Evolutionary conservation across 371 early-diverging fungal species (phyloP), one percentile per base, ranked within the genome.

Genomic region (Smittium culicis): DNA sequence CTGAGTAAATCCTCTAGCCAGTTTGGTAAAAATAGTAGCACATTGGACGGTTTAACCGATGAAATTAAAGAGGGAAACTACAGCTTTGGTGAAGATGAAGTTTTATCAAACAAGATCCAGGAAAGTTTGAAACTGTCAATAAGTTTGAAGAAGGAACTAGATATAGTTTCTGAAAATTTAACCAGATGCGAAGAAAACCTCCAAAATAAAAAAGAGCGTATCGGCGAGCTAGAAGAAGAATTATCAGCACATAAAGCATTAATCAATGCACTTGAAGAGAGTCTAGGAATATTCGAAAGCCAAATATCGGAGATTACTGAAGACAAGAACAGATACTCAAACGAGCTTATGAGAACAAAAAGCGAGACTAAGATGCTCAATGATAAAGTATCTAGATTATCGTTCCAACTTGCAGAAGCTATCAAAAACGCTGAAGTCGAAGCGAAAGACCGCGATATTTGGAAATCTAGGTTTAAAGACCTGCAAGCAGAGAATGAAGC

Each of bases 261-360:
- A 24, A 68, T 70, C 1, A 31, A 59, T 2, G 67, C 68, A 34
- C 69, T 80, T 33, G 73, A 75, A 29, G 78, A 74, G 54, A 71
- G 71, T 62, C 72, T 79, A 1, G 66, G 68, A 0, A 67, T 60
- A 1, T 65, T 73, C 35, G 80, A 80, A 63, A 72, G 71, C 28
- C 79, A 77, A 29, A 74, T 74, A 28, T 73, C 75, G 57, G 74
- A 78, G 29, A 66, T 71, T 59, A 75, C 75, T 66, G 69, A 73
- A 45, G 72, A 75, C 17, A 71, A 74, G 33, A 71, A 75, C 20
- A 68, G 70, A 29, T 71, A 68, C 28, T 56, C 69, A 34, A 74
- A 69, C 54, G 77, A 76, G 67, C 68, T 75, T 0, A 28, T 71
- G 35, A 70, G 76, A 20, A 68, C 67, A 34, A 69, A 70, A 24